Evolutionary conservation across 805 yeast genomes (phyloP).

Genomic region (Wickerhamiella galacta): DNA sequence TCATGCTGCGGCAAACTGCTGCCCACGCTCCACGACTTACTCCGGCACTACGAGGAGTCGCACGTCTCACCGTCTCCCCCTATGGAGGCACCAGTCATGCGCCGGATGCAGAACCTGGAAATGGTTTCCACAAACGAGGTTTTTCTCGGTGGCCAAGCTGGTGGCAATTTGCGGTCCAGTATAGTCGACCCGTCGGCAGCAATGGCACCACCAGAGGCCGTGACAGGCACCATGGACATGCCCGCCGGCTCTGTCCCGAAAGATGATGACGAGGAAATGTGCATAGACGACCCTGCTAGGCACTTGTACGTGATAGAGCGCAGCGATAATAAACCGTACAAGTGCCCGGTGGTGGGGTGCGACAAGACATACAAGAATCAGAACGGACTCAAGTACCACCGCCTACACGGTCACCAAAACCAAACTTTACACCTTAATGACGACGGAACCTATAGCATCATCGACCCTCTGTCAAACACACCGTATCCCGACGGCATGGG

Average conservation of each 20-base stretch:
- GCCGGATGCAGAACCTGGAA: slow-evolving; percentile 44
- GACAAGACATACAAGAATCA: slow-evolving; percentile 95
- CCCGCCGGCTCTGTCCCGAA: background rate
- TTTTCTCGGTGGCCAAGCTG: slow-evolving; percentile 30
- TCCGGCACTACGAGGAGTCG: slow-evolving; percentile 91
- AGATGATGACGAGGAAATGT: slow-evolving; percentile 47
- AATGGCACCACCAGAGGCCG: background rate
- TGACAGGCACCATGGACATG: background rate
- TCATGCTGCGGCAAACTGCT: slow-evolving; percentile 86
- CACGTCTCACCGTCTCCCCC: slow-evolving; percentile 60
- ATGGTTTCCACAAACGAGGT: slow-evolving; percentile 90
- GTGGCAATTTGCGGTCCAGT: background rate
- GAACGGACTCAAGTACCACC: slow-evolving; percentile 90
- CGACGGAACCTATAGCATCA: slow-evolving; percentile 82
- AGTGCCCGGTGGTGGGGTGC: slow-evolving; percentile 96
- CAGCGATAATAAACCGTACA: slow-evolving; percentile 85
- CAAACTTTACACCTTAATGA: slow-evolving; percentile 80
- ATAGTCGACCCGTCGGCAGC: background rate
- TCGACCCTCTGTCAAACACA: slow-evolving; percentile 66
- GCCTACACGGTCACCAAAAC: slow-evolving; percentile 92
- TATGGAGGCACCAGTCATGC: slow-evolving; percentile 16
- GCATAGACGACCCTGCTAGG: slow-evolving; percentile 93
- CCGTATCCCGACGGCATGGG: slow-evolving; percentile 90
- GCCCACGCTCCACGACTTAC: slow-evolving; percentile 84
- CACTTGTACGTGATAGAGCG: slow-evolving; percentile 83